Evolutionary conservation across 148 eudicot genomes (phyloP).

Genomic region (Vaccinium myrtillus): DNA sequence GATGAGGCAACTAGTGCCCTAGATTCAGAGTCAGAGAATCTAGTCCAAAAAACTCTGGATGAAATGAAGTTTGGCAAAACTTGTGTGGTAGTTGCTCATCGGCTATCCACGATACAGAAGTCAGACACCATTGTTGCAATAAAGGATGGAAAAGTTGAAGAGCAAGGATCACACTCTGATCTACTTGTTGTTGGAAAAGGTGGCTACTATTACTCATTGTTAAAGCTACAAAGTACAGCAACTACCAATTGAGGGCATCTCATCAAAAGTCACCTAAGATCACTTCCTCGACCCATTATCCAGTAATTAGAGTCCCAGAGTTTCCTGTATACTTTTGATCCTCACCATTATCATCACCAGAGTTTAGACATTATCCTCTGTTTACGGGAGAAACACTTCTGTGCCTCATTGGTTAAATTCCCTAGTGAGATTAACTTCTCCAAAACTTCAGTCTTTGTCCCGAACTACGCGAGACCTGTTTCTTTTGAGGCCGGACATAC

Average conservation of each 20-base stretch:
- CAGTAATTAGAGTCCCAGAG: no score
- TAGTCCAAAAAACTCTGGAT: conserved; percentile 37
- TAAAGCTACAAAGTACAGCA: conserved; percentile 26
- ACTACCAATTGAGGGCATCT: no score
- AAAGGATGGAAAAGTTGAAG: conserved; percentile 32
- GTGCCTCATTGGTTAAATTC: no score
- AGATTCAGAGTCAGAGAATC: conserved; percentile 29
- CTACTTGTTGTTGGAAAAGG: conserved; percentile 29
- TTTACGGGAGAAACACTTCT: no score
- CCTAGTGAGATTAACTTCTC: no score
- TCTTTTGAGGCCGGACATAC: no score
- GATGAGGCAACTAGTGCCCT: conserved; percentile 46
- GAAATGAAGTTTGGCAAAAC: conserved; percentile 35
- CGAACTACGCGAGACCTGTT: no score
- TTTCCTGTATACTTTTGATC: no score
- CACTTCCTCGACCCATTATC: not conserved
- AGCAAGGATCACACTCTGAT: conserved; percentile 37
- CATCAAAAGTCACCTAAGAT: not conserved
- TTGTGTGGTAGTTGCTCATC: conserved; percentile 36
- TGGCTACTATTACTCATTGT: conserved; percentile 34
- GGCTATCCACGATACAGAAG: conserved; percentile 34
- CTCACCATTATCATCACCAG: no score
- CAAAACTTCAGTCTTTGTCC: no score
- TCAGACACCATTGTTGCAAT: conserved; percentile 32
- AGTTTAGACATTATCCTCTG: no score